These are phyloP conservation scores for Aureobasidium sp. DNA, from an alignment of 2,329 filamentous ascomycete species.

Conservation along the genomic window DNA sequence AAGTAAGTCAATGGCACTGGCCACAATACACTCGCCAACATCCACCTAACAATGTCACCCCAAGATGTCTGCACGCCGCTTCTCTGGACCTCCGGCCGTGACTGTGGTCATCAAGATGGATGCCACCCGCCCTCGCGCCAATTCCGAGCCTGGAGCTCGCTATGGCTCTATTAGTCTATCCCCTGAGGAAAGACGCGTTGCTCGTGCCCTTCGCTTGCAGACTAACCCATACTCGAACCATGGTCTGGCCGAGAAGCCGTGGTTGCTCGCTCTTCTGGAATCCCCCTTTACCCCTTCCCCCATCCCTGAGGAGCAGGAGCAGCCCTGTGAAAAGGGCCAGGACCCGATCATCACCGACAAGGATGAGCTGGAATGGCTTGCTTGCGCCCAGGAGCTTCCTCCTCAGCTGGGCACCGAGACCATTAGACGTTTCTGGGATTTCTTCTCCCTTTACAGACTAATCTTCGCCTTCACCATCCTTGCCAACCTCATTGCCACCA, in stretches of 20 bases:
- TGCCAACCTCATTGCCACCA: slow-evolving; percentile 21
- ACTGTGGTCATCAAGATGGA: not conserved
- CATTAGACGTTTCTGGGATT: slow-evolving; percentile 19
- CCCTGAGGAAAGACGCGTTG: not conserved
- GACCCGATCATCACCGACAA: slow-evolving; percentile 19
- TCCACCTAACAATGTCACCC: not conserved
- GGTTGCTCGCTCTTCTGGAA: not conserved
- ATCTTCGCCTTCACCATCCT: slow-evolving; percentile 24
- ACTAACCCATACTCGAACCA: not conserved
- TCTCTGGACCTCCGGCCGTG: not conserved
- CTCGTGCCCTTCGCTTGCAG: not conserved
- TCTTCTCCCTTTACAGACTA: slow-evolving; percentile 26
- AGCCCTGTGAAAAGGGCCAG: not conserved
- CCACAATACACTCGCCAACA: not conserved
- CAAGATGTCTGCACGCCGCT: slow-evolving; percentile 5
- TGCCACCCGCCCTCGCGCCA: not conserved
- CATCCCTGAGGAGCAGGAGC: not conserved
- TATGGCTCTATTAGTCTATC: not conserved
- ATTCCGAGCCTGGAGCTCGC: not conserved
- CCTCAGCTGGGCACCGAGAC: slow-evolving; percentile 6
- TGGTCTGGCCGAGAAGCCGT: not conserved
- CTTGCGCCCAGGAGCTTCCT: slow-evolving; percentile 20
- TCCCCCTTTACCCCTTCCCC: not conserved
- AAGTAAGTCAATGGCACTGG: not conserved
- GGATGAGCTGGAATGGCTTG: slow-evolving; percentile 18